Percentiles rank a stretch among this genome's conserved stretches.
These are phyloP conservation scores for Rhodofomes roseus DNA, from an alignment of 1,284 basidiomycete species.

Conservation along the genomic window DNA sequence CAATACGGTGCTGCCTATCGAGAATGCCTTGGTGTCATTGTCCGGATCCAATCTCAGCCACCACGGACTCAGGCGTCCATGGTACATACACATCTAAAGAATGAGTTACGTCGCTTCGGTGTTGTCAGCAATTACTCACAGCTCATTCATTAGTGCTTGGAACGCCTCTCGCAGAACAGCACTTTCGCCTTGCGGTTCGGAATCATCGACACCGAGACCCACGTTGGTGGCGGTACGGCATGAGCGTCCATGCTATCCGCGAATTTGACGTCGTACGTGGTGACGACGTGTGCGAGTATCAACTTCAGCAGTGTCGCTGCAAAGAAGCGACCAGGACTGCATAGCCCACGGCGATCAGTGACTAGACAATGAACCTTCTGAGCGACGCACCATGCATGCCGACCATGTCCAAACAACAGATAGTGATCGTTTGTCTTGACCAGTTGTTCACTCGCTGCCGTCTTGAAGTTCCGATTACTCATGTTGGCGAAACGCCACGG, in stretches of 20 bases:
- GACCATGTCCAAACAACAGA: constrained; percentile 25
- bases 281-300: constrained; percentile 38
- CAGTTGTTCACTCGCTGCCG: constrained; percentile 24
- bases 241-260: constrained; percentile 18
- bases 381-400: constrained; percentile 24
- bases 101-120: too few species aligned
- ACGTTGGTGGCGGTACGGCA: constrained; percentile 13
- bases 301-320: constrained; percentile 42
- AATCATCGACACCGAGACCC: neutral
- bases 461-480: constrained; percentile 23
- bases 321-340: constrained; percentile 43
- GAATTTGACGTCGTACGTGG: constrained; percentile 44
- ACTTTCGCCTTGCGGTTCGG: neutral
- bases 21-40: too few species aligned
- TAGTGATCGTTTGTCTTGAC: constrained; percentile 21
- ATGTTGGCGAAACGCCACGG: constrained; percentile 44
- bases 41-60: too few species aligned
- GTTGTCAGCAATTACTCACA: too few species aligned
- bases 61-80: too few species aligned
- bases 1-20: too few species aligned
- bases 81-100: too few species aligned
- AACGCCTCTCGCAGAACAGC: neutral
- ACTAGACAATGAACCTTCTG: too few species aligned
- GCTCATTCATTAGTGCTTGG: too few species aligned
- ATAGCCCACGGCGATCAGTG: neutral